Evolutionary conservation across 108 stramenopile species (phyloP).

Genomic region (Pseudonitzschia multiseries): DNA sequence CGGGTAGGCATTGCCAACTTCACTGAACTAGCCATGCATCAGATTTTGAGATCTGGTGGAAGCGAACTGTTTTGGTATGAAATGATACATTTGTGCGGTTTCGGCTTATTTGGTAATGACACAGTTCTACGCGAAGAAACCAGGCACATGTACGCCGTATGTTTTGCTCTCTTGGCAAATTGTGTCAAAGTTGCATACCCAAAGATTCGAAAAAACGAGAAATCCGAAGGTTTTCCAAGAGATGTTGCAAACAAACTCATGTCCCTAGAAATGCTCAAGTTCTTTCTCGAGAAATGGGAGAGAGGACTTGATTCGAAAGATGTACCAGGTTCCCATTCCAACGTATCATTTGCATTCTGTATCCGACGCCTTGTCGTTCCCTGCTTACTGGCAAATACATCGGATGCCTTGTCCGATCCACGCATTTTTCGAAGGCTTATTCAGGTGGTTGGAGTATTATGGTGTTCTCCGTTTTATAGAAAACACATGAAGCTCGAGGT

Average conservation of each 20-base stretch:
- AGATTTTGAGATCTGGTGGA: constrained; percentile 81
- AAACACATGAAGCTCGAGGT: constrained; percentile 77
- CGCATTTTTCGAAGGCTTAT: constrained; percentile 69
- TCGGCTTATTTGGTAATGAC: constrained; percentile 63
- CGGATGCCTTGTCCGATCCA: constrained; percentile 65
- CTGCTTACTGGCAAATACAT: constrained; percentile 73
- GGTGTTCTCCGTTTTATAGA: constrained; percentile 67
- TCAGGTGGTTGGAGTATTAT: constrained; percentile 68
- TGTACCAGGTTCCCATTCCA: constrained; percentile 30
- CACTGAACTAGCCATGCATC: constrained; percentile 81
- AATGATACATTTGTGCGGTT: constrained; percentile 79
- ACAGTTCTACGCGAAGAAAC: constrained; percentile 28
- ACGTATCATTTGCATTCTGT: constrained; percentile 64
- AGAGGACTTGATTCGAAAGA: constrained; percentile 21
- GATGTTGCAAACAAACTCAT: constrained; percentile 84
- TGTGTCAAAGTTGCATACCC: constrained; percentile 72
- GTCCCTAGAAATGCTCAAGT: constrained; percentile 69
- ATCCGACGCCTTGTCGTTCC: constrained; percentile 87
- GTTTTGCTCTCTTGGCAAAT: constrained; percentile 71
- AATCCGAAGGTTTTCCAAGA: constrained; percentile 54
- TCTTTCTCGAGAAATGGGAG: constrained; percentile 59
- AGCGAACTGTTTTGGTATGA: constrained; percentile 90
- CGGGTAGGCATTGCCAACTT: constrained; percentile 69
- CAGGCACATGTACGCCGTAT: constrained; percentile 49
- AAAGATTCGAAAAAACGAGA: constrained; percentile 53